A percentile compares a stretch with the other conserved stretches of the same genome.
These are phyloP conservation scores for Pleurotus tuber-regium DNA, from an alignment of 768 basidiomycete genomes.

Conservation along the genomic window DNA sequence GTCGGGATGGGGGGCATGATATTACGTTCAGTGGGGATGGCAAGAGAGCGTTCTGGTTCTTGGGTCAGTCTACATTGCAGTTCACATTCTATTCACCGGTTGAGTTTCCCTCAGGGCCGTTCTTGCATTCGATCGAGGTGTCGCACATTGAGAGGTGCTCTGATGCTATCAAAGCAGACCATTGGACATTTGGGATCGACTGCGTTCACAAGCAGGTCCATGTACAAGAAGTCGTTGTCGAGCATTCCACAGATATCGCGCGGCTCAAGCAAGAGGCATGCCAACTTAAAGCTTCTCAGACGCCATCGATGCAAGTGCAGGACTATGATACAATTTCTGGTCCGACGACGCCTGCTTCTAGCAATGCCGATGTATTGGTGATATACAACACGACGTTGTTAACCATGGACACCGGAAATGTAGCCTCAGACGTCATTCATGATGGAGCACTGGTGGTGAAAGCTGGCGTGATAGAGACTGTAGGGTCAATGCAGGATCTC, in stretches of 20 bases:
- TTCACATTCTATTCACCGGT: background rate
- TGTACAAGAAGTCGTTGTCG: constrained; percentile 55
- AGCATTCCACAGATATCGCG: constrained; percentile 58
- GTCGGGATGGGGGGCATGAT: constrained; percentile 74
- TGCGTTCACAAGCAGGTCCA: constrained; percentile 58
- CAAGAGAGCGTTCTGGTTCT: constrained; percentile 69
- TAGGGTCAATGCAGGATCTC: constrained; percentile 33
- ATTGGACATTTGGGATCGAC: constrained; percentile 54
- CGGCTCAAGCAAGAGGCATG: constrained; percentile 55
- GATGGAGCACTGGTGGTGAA: constrained; percentile 52
- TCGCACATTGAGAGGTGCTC: constrained; percentile 49
- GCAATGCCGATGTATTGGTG: constrained; percentile 46
- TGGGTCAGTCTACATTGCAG: constrained; percentile 44
- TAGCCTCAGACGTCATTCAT: constrained; percentile 45
- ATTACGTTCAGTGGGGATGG: constrained; percentile 64
- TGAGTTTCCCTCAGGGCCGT: constrained; percentile 55
- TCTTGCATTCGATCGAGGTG: constrained; percentile 59
- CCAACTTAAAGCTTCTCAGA: constrained; percentile 15
- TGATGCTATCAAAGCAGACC: constrained; percentile 45
- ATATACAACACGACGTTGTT: constrained; percentile 68
- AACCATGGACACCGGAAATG: constrained; percentile 60
- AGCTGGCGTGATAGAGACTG: constrained; percentile 56
- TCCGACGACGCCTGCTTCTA: background rate
- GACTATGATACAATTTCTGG: background rate
- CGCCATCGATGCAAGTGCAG: background rate